Evolutionary conservation across 2,329 filamentous ascomycete species (phyloP).

Genomic region (Colletotrichum sp.): DNA sequence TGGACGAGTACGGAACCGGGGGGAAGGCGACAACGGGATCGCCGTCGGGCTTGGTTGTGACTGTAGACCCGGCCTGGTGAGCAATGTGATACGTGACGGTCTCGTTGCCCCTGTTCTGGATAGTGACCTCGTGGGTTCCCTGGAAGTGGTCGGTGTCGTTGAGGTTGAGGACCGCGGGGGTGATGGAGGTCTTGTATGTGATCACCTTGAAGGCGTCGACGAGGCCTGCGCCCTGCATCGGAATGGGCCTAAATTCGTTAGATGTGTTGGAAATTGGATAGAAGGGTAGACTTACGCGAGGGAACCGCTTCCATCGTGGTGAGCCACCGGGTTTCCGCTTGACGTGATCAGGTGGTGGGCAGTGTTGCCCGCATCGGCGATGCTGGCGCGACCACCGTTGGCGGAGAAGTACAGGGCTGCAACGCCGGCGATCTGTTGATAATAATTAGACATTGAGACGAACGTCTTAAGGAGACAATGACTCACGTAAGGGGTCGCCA

Average conservation of each 20-base stretch:
- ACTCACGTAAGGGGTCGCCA: constrained; percentile 55
- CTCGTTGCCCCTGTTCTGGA: constrained; percentile 57
- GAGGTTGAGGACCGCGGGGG: constrained; percentile 61
- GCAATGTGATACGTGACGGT: constrained; percentile 56
- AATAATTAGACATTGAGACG: background rate
- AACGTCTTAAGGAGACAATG: too few species aligned
- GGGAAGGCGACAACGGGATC: constrained; percentile 36
- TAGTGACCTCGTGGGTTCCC: constrained; percentile 52
- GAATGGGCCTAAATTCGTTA: background rate
- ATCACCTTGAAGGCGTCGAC: constrained; percentile 57
- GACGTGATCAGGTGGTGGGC: background rate
- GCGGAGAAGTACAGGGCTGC: constrained; percentile 30
- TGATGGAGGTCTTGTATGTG: constrained; percentile 35
- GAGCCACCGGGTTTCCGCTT: constrained; percentile 9
- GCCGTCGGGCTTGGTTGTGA: constrained; percentile 51
- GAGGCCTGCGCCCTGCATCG: constrained; percentile 53
- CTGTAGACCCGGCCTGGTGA: constrained; percentile 54
- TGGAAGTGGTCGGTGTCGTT: constrained; percentile 66
- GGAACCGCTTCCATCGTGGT: constrained; percentile 1
- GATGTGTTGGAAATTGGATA: too few species aligned
- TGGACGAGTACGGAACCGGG: constrained; percentile 38
- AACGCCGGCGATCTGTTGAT: constrained; percentile 39
- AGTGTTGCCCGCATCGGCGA: background rate
- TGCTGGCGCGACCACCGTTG: constrained; percentile 19
- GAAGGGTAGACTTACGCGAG: constrained; percentile 20